Base-by-base conservation (phyloP, 441 rosid species). In the Erysimum cheiri region DNA sequence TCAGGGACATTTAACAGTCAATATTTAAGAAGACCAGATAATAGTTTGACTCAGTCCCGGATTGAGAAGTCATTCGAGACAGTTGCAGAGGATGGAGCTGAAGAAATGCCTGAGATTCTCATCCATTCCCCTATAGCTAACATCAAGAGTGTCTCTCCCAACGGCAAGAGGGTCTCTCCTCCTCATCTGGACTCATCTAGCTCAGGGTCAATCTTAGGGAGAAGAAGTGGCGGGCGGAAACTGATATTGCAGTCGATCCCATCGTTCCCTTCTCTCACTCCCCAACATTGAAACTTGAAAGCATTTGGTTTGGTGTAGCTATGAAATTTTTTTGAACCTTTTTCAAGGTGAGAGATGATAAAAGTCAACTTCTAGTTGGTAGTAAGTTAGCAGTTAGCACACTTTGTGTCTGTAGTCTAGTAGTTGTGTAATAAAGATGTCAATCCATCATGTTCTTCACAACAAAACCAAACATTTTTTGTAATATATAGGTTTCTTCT, bases 231-330 rank as follows among this genome's bases (percentile, higher is more conserved):
- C 1, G 88, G 98, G 44, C 76, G 98, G 77, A 93, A 89, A 81
- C 78, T 96, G 83, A 96, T 93, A 78, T 64, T 96, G 74, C 90
- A 88, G 39, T 96, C 99, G 6, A 93, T 96, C 75, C 99, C 99
- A 17, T 86, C 96, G 5, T 93, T 96, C 72, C 99, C 98, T 64
- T 92, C 97, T 33, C 80, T 77, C 56, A 77, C 77, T 61, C 70
- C 72, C 6, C 68, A 76, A 41, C 75, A 70, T n/a, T n/a, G n/a
- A n/a, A n/a, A n/a, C n/a, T 41, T 76, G 61, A 76, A 65, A 26
- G 13, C 58, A 69, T 40, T 32, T 49, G 9, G 58, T 58, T 48
- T 62, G 15, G 12, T 53, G 68, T 68, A 68, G 39, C 66, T 63
- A 56, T 39, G 36, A 52, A 65, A 43, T 44, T 70, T 71, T 64